Evolutionary conservation across 116 monocot genomes (phyloP).

Genomic region (Dioscorea cayenensis): DNA sequence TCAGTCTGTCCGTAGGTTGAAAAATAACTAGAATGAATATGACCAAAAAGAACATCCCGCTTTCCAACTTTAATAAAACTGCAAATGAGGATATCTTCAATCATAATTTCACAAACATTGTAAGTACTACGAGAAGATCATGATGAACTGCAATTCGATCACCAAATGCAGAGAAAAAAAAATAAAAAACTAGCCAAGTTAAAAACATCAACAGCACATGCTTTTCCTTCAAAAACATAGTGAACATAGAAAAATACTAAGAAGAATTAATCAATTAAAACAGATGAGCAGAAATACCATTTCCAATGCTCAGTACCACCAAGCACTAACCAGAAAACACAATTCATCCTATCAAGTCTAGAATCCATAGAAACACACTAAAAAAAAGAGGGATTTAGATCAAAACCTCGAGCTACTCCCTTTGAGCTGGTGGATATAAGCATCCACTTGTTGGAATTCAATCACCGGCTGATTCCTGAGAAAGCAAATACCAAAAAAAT

Average conservation of each 20-base stretch:
- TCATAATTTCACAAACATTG: no score
- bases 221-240: background rate
- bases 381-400: background rate
- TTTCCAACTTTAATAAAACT: no score
- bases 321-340: background rate
- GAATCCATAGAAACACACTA: background rate
- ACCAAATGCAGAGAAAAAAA: no score
- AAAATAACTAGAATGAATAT: no score
- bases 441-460: constrained; percentile 58
- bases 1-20: no score
- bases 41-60: no score
- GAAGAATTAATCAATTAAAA: background rate
- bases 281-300: background rate
- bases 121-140: no score
- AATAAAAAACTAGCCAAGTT: no score
- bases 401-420: constrained; percentile 86
- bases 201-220: no score
- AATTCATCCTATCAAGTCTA: background rate
- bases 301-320: background rate
- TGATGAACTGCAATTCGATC: no score
- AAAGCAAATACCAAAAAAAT: background rate
- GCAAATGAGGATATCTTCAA: no score
- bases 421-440: constrained; percentile 71
- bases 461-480: constrained; percentile 46
- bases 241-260: background rate